These are phyloP conservation scores for Medicago lupulina DNA, from an alignment of 306 rosid genomes.

Conservation along the genomic window DNA sequence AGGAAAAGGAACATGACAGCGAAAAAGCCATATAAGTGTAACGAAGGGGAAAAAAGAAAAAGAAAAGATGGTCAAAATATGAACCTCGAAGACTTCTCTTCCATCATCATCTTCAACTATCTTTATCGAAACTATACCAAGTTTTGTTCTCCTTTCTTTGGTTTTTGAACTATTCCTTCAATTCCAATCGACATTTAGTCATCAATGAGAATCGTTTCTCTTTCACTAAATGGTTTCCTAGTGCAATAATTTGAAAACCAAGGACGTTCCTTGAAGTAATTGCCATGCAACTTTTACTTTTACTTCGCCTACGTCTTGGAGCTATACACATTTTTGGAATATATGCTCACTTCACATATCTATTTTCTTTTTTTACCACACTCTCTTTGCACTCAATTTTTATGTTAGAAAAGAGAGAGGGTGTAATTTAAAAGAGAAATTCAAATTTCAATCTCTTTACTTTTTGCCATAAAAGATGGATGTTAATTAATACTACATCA, in stretches of 20 bases:
- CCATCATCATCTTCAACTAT: constrained; percentile 89
- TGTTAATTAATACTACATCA: neutral
- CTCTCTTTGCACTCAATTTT: neutral
- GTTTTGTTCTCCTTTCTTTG: constrained; percentile 55
- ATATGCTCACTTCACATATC: neutral
- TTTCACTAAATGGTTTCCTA: constrained; percentile 33
- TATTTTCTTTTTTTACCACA: neutral
- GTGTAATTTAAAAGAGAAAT: neutral
- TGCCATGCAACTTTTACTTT: constrained; percentile 63
- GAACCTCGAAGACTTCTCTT: constrained; percentile 90
- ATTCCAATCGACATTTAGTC: constrained; percentile 49
- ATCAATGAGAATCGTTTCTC: constrained; percentile 48
- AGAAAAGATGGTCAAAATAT: constrained; percentile 94
- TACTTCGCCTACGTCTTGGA: constrained; percentile 44
- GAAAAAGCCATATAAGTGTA: constrained; percentile 65
- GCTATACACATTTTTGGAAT: constrained; percentile 24
- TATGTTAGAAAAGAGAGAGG: neutral
- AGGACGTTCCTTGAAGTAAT: constrained; percentile 54
- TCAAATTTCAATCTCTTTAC: constrained; percentile 18
- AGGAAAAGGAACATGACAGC: constrained; percentile 75
- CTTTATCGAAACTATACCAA: constrained; percentile 97
- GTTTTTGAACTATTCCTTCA: constrained; percentile 60
- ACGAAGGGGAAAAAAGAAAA: constrained; percentile 52
- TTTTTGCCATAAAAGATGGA: constrained; percentile 2
- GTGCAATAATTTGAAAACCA: neutral